Evolutionary conservation across 1,139 yeast species (phyloP), one percentile per base, ranked within the genome.

Genomic region (Geotrichum siamense): DNA sequence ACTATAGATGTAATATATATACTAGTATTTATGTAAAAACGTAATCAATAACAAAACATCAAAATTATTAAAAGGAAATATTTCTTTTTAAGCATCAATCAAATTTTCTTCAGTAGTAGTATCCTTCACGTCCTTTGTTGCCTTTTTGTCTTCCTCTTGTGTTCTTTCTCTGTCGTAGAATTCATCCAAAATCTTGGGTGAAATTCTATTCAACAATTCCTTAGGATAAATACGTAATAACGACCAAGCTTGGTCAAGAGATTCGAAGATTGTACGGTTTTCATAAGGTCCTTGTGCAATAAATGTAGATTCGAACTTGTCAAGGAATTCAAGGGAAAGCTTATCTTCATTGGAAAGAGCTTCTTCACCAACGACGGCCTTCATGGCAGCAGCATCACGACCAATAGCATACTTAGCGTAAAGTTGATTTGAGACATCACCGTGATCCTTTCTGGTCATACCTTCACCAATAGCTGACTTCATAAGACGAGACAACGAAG

Each of bases 331-430:
- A 61, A 91, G 76, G 1, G 98, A 91, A 55, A 91, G 76, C 70
- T 91, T 93, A 70, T 91, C 99, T 70, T 91, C 99, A 55, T 86
- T 85, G 29, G 96, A 87, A 61, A 91, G 75, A 32, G 99, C 98
- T 69, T 91, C 99, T 69, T 91, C 99, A 78, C 99, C 99, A 58
- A 91, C 99, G 55, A 91, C 99, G n/a, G 98, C 96, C 72, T 91
- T 91, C 99, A 91, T 91, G 57, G 98, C 96, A 41, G 98, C 98
- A 26, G 98, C 99, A 70, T 91, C 99, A 71, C 89, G 84, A 74
- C 99, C 99, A 71, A 91, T 93, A 55, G 99, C 99, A 65, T 91
- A 91, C 68, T 91, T 91, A 60, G 99, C 99, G 64, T 91, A 91
- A 63, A 91, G 76, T 74, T 91, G 99, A 72, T 93, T 93, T 29